Evolutionary conservation across 2,329 filamentous ascomycete species (phyloP), one percentile per base, ranked within the genome.

Genomic region (Talaromyces sp.): DNA sequence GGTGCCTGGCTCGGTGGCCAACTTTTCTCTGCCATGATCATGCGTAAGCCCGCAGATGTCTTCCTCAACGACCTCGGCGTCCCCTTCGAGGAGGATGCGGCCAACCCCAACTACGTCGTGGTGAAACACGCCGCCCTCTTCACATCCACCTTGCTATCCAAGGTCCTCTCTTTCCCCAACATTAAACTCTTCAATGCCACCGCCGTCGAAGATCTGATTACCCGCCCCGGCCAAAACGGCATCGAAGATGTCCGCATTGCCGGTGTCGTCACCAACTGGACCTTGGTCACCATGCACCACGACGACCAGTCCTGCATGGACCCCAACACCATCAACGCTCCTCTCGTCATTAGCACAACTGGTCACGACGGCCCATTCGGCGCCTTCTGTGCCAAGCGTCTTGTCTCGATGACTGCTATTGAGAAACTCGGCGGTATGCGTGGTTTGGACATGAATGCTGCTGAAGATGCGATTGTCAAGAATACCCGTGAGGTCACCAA

Each of bases 151-250:
- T 80, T 97, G 60, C 78, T 97, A 67, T 88, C 87, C 70, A 88
- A 88, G 76, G 91, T 97, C 9, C 80, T 97, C 53, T 77, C 83
- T 60, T 89, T 95, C 78, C 89, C 89, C 63, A 96, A 97, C 75
- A 84, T 96, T 69, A 97, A 97, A 84, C 85, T 97, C 62, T 97
- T 96, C 85, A 97, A 97, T 72, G 91, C 91, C 37, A 96, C 92
- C 36, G 83, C 88, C 19, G 91, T 97, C 43, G 92, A 97, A 77
- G 91, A 97, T 69, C 80, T 97, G 62, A 93, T 97, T 75, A 96
- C 91, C 19, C 89, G 91, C 45, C 84, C 84, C 11, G 74, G 77
- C 48, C 70, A 75, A 41, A 77, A 74, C 39, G 77, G 79, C 19
- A 77, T 75, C 1, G 75, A 76, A 2, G 76, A 78, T 9, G 76